phyloP scores from a whole-genome alignment of 2,329 filamentous ascomycete species.

The Thielaviopsis musarum region DNA sequence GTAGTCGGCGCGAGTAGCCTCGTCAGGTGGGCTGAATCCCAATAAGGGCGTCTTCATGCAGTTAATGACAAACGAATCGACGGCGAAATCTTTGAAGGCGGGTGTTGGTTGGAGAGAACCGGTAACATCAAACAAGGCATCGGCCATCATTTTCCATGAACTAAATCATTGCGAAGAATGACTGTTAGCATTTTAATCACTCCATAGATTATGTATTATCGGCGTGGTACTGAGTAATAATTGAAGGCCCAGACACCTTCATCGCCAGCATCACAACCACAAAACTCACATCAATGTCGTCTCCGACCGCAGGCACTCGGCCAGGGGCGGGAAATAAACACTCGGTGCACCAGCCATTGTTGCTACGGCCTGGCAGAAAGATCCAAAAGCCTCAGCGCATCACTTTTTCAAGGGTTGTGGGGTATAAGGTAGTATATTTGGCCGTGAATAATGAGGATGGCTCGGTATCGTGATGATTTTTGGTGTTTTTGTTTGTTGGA shows the following conservation, averaged over 20 bases:
- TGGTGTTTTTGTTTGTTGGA: neutral
- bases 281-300: constrained; percentile 57
- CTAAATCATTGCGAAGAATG: constrained; percentile 21
- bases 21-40: constrained; percentile 46
- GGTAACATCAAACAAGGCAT: constrained; percentile 37
- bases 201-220: neutral
- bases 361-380: neutral
- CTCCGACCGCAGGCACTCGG: constrained; percentile 70
- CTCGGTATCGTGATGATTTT: neutral
- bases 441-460: neutral
- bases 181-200: neutral
- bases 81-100: constrained; percentile 51
- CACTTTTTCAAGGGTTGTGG: neutral
- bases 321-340: constrained; percentile 69
- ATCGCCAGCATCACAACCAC: constrained; percentile 9
- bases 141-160: constrained; percentile 45
- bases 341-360: constrained; percentile 57
- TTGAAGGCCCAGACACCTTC: constrained; percentile 5
- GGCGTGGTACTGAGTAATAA: constrained; percentile 15
- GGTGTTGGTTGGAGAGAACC: constrained; percentile 35
- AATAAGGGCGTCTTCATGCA: constrained; percentile 52
- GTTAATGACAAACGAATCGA: constrained; percentile 48
- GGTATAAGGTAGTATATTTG: neutral
- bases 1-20: constrained; percentile 52
- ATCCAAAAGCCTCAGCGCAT: constrained; percentile 1